Conservation (phyloP, 257 asterid genomes). For the Striga asiatica region DNA sequence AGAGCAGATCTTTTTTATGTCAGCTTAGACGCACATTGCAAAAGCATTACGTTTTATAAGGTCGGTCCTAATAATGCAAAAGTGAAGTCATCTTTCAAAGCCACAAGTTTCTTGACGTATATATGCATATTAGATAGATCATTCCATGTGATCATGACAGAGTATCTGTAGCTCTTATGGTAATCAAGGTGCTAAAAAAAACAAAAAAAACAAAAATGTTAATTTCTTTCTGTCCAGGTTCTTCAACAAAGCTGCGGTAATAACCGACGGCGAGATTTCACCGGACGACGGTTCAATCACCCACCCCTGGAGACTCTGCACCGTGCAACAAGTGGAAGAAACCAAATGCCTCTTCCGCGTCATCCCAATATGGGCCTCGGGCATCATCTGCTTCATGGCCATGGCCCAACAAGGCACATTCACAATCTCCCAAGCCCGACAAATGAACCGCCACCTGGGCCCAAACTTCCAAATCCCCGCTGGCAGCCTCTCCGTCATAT, state of each 20-base stretch:
- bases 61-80: too few relatives aligned
- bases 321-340: constrained; percentile 69
- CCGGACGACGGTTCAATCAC: constrained; percentile 36
- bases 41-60: too few relatives aligned
- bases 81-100: too few relatives aligned
- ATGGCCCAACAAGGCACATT: constrained; percentile 69
- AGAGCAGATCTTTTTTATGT: too few relatives aligned
- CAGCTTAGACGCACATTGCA: too few relatives aligned
- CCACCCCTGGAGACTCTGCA: constrained; percentile 50
- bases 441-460: constrained; percentile 78
- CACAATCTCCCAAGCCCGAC: constrained; percentile 48
- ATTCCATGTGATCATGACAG: too few relatives aligned
- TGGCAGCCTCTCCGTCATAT: constrained; percentile 48
- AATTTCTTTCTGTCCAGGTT: constrained; percentile 24
- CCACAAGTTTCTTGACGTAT: too few relatives aligned
- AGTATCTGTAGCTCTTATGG: too few relatives aligned
- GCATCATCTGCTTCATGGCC: constrained; percentile 64
- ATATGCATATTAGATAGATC: too few relatives aligned
- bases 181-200: too few relatives aligned
- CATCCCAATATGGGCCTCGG: constrained; percentile 71
- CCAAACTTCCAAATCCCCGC: constrained; percentile 53
- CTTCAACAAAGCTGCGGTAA: constrained; percentile 60
- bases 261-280: constrained; percentile 41
- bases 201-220: too few relatives aligned
- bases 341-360: constrained; percentile 51